Base-by-base conservation (phyloP, 2,329 filamentous ascomycete genomes). In the Helminthosporium solani region DNA sequence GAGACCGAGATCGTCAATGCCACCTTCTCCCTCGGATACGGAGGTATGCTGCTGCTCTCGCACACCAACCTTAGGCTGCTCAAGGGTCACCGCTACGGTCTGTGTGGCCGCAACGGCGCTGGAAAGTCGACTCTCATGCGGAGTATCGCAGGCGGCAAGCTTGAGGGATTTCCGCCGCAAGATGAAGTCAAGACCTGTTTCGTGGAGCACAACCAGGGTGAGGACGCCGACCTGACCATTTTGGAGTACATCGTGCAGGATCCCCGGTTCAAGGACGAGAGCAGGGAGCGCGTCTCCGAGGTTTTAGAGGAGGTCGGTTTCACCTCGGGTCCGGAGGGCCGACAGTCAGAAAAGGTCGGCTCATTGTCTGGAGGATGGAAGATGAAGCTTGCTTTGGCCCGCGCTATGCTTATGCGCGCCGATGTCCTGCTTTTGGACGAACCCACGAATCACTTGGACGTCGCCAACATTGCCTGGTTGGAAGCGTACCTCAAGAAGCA, bases 71-170 rank as follows among this genome's bases (percentile, higher is more conserved):
- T 99, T 34, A 86, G 90, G 33, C 83, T 99, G 7, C 81, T 97
- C 63, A 96, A 97, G 78, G 94, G 94, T 46, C 94, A 97, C 73
- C 87, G 94, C 48, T 99, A 99, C 68, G 94, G 94, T 70, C 87
- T 99, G 15, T 96, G 92, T 64, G 94, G 94, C 63, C 88, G 92
- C 61, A 99, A 99, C 70, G 94, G 94, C 76, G 90, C 91, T 46
- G 94, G 94, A 67, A 99, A 99, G 77, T 97, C 94, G n/a, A 99
- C 94, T 1, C 81, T 99, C 47, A 97, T 99, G 94, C 88, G 90
- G 68, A 90, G 88, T 70, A 99, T 99, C 63, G 88, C 94, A 40
- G 87, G 87, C 49, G 92, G 91, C 66, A 99, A 99, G 79, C 81
- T 99, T 3, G 94, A 99, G 73, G 94, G 94, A 7, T 99, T 99